Evolutionary conservation across 148 eudicot genomes (phyloP).

Genomic region (Fagopyrum tataricum): DNA sequence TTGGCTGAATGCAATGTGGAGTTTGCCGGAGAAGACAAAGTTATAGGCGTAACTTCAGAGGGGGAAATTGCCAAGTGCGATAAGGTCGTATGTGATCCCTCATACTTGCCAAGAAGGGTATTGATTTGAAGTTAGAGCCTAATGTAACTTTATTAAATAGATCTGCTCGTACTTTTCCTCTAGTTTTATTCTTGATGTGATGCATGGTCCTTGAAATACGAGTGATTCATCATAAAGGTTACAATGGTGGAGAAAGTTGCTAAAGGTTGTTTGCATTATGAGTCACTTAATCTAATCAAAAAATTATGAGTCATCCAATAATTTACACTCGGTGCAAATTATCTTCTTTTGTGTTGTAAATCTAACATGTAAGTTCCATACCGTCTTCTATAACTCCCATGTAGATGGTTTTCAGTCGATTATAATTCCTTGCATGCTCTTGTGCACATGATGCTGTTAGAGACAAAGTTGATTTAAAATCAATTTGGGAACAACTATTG

Average conservation of each 20-base stretch:
- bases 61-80: slow-evolving; percentile 98
- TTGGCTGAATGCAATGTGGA: no score
- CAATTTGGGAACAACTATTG: no score
- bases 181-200: no score
- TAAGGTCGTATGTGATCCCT: slow-evolving; percentile 98
- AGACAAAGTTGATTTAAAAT: no score
- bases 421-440: no score
- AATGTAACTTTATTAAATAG: not conserved
- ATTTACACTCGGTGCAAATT: slow-evolving; percentile 86
- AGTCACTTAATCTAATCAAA: no score
- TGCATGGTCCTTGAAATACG: not conserved
- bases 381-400: not conserved
- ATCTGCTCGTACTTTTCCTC: not conserved
- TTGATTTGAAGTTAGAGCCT: not conserved
- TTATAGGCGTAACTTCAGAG: slow-evolving; percentile 82
- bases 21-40: slow-evolving; percentile 84
- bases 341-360: slow-evolving; percentile 85
- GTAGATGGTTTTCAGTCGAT: no score
- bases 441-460: no score
- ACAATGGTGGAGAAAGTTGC: slow-evolving; percentile 95
- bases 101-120: slow-evolving; percentile 90
- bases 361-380: slow-evolving; percentile 82
- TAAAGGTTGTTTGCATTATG: slow-evolving; percentile 91
- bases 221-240: slow-evolving; percentile 40
- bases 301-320: slow-evolving; percentile 98